A percentile compares a stretch with the other conserved stretches of the same genome.
These are phyloP conservation scores for Akanthomyces muscarius DNA, from an alignment of 2,329 filamentous ascomycete species.

Conservation along the genomic window DNA sequence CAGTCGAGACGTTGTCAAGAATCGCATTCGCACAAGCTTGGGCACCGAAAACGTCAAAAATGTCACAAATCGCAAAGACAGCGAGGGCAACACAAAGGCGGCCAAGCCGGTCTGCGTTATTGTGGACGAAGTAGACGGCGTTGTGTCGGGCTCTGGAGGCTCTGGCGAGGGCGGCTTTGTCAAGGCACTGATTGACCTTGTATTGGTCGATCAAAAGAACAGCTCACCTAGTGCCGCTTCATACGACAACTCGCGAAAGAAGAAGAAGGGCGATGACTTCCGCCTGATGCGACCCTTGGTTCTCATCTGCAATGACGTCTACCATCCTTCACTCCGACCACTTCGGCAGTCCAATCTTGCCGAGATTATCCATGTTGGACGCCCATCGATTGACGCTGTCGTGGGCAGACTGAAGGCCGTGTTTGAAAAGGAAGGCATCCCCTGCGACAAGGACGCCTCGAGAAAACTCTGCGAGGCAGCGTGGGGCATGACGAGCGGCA, in stretches of 20 bases:
- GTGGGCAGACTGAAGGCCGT: slow-evolving; percentile 75
- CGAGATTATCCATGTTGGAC: slow-evolving; percentile 88
- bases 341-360: slow-evolving; percentile 80
- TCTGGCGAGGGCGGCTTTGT: slow-evolving; percentile 91
- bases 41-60: slow-evolving; percentile 91
- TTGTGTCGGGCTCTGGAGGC: slow-evolving; percentile 71
- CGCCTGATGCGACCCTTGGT: slow-evolving; percentile 82
- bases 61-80: slow-evolving; percentile 57
- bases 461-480: slow-evolving; percentile 78
- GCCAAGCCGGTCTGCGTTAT: slow-evolving; percentile 88
- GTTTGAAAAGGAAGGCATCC: slow-evolving; percentile 84
- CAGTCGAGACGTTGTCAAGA: slow-evolving; percentile 83
- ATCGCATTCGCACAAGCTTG: slow-evolving; percentile 83
- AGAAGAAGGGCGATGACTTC: slow-evolving; percentile 82
- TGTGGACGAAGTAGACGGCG: slow-evolving; percentile 95
- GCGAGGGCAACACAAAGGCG: slow-evolving; percentile 58
- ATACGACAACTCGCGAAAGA: slow-evolving; percentile 36
- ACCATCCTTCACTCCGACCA: slow-evolving; percentile 82
- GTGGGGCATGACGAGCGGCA: slow-evolving; percentile 73
- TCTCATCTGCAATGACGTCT: slow-evolving; percentile 95
- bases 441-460: slow-evolving; percentile 84
- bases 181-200: slow-evolving; percentile 87
- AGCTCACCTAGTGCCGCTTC: slow-evolving; percentile 27
- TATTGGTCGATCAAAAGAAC: slow-evolving; percentile 83
- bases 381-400: slow-evolving; percentile 82